These are phyloP conservation scores for Platanthera guangdongensis DNA, from an alignment of 106 monocot species.

Conservation along the genomic window DNA sequence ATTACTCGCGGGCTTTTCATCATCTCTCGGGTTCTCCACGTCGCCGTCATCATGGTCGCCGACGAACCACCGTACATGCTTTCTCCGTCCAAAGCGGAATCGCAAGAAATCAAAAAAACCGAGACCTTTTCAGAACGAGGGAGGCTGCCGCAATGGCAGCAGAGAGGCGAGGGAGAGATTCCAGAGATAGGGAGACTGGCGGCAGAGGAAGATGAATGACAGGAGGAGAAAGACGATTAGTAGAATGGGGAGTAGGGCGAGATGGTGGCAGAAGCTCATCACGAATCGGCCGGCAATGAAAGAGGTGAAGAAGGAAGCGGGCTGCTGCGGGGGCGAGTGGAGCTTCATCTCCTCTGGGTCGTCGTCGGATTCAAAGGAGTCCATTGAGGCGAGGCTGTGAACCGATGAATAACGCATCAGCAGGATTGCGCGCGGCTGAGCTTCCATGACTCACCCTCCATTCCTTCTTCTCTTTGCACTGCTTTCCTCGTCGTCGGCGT, in stretches of 20 bases:
- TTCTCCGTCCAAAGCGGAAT: not conserved
- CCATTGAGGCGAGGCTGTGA: too few relatives aligned
- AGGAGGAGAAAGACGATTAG: not conserved
- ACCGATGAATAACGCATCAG: too few relatives aligned
- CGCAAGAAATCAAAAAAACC: not conserved
- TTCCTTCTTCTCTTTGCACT: too few relatives aligned
- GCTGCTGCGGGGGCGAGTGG: too few relatives aligned
- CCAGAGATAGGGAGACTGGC: not conserved
- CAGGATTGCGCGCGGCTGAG: too few relatives aligned
- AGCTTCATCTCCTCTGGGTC: too few relatives aligned
- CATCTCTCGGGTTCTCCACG: not conserved
- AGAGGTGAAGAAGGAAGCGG: too few relatives aligned
- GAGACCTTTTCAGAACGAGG: not conserved
- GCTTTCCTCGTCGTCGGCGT: too few relatives aligned
- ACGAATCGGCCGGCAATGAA: too few relatives aligned
- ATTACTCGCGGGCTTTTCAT: too few relatives aligned
- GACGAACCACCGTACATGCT: slow-evolving; percentile 49
- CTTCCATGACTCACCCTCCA: too few relatives aligned
- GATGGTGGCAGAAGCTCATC: not conserved
- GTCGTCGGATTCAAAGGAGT: too few relatives aligned
- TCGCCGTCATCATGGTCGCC: slow-evolving; percentile 20
- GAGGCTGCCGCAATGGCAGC: not conserved
- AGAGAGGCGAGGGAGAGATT: slow-evolving; percentile 15
- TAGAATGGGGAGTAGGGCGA: not conserved
- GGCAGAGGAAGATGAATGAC: slow-evolving; percentile 3